Percentiles rank a stretch among this genome's conserved stretches.
Evolutionary conservation across 345 rosid genomes (phyloP).

Genomic region (Aethionema arabicum): DNA sequence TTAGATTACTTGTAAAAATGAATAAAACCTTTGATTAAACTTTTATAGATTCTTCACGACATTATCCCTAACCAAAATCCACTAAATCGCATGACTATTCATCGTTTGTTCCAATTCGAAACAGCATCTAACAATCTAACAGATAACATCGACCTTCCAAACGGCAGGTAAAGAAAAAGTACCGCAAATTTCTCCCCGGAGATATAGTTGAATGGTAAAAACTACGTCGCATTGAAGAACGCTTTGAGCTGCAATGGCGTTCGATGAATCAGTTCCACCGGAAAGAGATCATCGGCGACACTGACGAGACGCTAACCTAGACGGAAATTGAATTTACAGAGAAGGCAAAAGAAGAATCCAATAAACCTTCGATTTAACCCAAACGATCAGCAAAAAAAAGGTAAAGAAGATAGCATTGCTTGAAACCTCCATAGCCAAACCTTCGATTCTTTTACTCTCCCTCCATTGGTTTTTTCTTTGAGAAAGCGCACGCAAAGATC

Average conservation of each 20-base stretch:
- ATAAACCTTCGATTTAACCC: not conserved
- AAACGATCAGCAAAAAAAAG: not conserved
- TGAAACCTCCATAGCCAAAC: not conserved
- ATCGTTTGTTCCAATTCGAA: not conserved
- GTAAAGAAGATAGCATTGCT: not conserved
- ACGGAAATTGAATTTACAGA: not conserved
- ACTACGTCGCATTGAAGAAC: too few relatives aligned
- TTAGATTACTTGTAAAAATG: conserved; percentile 13
- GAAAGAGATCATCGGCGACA: not conserved
- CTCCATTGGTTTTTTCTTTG: too few relatives aligned
- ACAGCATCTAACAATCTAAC: not conserved
- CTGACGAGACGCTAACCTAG: not conserved
- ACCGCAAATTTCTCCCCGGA: not conserved
- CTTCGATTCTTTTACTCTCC: not conserved
- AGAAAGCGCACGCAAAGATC: too few relatives aligned
- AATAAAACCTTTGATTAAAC: too few relatives aligned
- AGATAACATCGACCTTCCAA: not conserved
- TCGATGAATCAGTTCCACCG: not conserved
- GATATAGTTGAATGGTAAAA: too few relatives aligned
- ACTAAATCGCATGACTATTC: too few relatives aligned
- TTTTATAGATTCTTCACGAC: too few relatives aligned
- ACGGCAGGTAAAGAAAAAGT: too few relatives aligned
- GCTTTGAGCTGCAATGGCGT: not conserved
- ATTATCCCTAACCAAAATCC: too few relatives aligned
- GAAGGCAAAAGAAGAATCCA: not conserved